Percentiles rank a stretch among this genome's conserved stretches.
Evolutionary conservation across 257 asterid species (phyloP).

Genomic region (Salvia splendens): DNA sequence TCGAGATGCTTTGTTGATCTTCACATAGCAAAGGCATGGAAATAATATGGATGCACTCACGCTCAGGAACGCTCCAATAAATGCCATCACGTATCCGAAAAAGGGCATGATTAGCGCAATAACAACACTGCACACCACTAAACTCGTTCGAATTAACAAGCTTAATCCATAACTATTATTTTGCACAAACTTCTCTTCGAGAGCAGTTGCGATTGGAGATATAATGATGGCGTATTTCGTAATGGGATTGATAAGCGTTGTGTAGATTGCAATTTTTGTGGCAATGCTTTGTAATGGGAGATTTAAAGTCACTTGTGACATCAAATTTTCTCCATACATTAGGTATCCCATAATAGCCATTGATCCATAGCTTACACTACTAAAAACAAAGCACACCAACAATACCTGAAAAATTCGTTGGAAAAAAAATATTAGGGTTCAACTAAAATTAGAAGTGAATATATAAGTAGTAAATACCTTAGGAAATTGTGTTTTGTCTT

Average conservation of each 20-base stretch:
- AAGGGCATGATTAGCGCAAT: conserved; percentile 31
- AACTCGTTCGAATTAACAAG: conserved; percentile 12
- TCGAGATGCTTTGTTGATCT: conserved; percentile 36
- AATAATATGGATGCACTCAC: conserved; percentile 42
- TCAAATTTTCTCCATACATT: conserved; percentile 51
- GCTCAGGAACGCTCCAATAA: conserved; percentile 48
- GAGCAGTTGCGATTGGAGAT: conserved; percentile 32
- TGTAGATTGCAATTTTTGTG: conserved; percentile 54
- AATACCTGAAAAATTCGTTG: conserved; percentile 40
- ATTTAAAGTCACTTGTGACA: conserved; percentile 52
- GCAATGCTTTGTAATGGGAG: conserved; percentile 40
- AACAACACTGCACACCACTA: conserved; percentile 25
- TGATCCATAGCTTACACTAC: conserved; percentile 48
- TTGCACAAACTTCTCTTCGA: conserved; percentile 22
- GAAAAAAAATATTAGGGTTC: neutral
- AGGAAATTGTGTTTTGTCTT: conserved; percentile 39
- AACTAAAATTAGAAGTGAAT: neutral
- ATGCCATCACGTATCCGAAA: conserved; percentile 54
- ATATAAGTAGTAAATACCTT: conserved; percentile 25
- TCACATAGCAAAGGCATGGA: conserved; percentile 56
- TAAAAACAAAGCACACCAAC: conserved; percentile 42
- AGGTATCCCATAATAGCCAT: conserved; percentile 51
- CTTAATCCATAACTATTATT: neutral
- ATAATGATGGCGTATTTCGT: conserved; percentile 47
- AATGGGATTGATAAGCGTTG: conserved; percentile 46